Evolutionary conservation across 2,329 filamentous ascomycete genomes (phyloP).

Genomic region (Alternaria sp.): DNA sequence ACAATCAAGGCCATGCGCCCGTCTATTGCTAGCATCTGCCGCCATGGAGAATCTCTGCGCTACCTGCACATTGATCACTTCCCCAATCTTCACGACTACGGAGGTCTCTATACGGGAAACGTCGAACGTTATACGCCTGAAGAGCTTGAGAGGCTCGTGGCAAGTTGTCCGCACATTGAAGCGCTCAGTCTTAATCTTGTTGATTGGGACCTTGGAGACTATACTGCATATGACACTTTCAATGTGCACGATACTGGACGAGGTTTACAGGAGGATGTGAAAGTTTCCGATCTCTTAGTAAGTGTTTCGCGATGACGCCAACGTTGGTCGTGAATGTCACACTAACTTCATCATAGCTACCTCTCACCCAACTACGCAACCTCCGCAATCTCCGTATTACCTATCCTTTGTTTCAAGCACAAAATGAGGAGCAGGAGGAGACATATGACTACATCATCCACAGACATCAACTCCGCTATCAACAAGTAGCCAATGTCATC

Average conservation of each 20-base stretch:
- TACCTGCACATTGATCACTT: neutral
- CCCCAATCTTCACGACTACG: neutral
- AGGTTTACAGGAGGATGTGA: neutral
- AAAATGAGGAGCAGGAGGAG: neutral
- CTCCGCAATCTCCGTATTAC: neutral
- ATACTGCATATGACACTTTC: neutral
- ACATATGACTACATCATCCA: neutral
- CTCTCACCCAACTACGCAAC: neutral
- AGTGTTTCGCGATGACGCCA: neutral
- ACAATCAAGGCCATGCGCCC: neutral
- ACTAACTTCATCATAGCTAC: neutral
- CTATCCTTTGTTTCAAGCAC: neutral
- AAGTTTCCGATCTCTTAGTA: neutral
- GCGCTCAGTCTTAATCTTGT: neutral
- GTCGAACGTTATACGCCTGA: neutral
- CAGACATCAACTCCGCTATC: neutral
- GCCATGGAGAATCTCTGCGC: neutral
- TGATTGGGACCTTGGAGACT: neutral
- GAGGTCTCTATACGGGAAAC: neutral
- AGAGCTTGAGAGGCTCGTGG: neutral
- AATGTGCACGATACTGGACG: neutral
- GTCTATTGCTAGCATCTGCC: neutral
- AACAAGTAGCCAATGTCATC: neutral
- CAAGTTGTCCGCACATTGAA: neutral
- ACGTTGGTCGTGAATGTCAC: neutral